Evolutionary conservation across 768 basidiomycete genomes (phyloP).

Genomic region (Pleurotus djamor): DNA sequence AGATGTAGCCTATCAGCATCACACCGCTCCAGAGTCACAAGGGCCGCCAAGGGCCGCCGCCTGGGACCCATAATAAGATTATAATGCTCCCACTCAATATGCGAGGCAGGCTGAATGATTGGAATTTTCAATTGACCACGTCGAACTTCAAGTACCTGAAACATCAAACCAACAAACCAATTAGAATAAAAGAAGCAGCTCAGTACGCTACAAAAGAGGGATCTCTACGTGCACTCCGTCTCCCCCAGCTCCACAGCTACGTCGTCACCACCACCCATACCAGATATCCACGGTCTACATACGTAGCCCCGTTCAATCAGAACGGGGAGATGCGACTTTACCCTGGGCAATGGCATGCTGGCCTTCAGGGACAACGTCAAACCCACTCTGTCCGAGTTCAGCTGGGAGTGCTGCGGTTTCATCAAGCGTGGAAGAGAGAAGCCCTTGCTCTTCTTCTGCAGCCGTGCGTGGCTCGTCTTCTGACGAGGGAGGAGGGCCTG

Average conservation of each 20-base stretch:
- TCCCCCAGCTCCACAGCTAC: not conserved
- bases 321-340: conserved; percentile 12
- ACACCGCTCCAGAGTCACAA: not conserved
- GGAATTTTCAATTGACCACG: conserved; percentile 5
- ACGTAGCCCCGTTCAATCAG: not conserved
- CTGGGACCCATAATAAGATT: no score
- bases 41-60: not conserved
- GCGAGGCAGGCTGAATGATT: conserved; percentile 5
- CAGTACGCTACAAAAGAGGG: not conserved
- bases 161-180: not conserved
- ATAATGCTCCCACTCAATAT: no score
- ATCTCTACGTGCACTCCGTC: not conserved
- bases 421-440: conserved; percentile 54
- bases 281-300: no score
- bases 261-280: no score
- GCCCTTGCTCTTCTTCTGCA: conserved; percentile 55
- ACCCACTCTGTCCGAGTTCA: conserved; percentile 81
- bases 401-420: conserved; percentile 84
- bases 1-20: no score
- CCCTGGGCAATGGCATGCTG: conserved; percentile 26
- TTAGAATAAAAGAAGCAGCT: not conserved
- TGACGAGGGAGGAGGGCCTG: conserved; percentile 37
- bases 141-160: not conserved
- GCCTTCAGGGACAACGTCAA: conserved; percentile 70
- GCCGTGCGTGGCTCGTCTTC: conserved; percentile 36